Conservation (phyloP, 2,329 filamentous ascomycete species). For the Niveomyces coronatus region DNA sequence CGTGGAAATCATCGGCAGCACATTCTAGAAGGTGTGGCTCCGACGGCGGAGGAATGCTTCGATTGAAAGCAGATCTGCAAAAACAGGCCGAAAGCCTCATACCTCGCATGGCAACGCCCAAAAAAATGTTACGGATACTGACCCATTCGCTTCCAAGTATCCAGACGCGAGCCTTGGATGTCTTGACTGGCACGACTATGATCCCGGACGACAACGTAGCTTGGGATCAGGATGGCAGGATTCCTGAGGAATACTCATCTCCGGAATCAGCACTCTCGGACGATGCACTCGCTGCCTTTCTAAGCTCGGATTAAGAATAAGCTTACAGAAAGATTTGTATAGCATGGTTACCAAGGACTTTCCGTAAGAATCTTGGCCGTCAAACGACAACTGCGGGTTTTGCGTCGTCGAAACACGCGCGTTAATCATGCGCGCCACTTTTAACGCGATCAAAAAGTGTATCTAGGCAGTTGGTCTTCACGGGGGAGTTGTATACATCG, state of each 20-base stretch:
- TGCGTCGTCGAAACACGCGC: no score
- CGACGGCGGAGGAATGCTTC: conserved; percentile 4
- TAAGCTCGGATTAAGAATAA: not conserved
- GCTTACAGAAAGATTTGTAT: no score
- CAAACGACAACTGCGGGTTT: no score
- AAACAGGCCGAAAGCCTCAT: conserved; percentile 12
- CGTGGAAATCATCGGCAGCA: conserved; percentile 9
- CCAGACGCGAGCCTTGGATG: conserved; percentile 12
- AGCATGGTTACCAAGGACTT: no score
- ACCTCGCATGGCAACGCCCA: conserved; percentile 11
- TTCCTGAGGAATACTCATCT: conserved; percentile 8
- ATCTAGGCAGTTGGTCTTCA: no score
- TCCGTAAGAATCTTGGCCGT: no score
- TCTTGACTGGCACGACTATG: conserved; percentile 14
- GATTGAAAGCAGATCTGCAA: conserved; percentile 12
- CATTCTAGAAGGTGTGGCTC: conserved; percentile 12
- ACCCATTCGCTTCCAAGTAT: conserved; percentile 11
- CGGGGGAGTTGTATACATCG: no score
- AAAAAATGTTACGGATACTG: conserved; percentile 12
- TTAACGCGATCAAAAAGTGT: no score
- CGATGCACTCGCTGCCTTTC: conserved; percentile 9
- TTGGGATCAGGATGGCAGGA: conserved; percentile 15
- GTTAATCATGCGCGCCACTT: no score
- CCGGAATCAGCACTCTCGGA: conserved; percentile 12
- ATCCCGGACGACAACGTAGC: conserved; percentile 10